Percentiles rank a stretch among this genome's conserved stretches.
Evolutionary conservation across 2,329 filamentous ascomycete genomes (phyloP).

Genomic region (Aspergillus costaricaensis): DNA sequence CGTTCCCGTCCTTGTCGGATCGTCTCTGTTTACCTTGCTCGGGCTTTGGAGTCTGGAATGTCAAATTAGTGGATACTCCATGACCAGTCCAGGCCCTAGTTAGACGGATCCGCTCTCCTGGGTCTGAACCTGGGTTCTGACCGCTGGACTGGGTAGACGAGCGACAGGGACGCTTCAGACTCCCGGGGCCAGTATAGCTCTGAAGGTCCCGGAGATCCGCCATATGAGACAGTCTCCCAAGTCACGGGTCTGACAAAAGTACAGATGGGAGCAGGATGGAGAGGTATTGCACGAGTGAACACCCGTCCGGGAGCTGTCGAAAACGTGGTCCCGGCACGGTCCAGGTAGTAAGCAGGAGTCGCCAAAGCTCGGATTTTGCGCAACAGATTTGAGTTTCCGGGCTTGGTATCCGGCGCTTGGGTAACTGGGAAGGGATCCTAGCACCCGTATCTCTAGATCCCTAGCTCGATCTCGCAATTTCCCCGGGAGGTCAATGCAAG

Average conservation of each 20-base stretch:
- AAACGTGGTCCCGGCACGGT: slow-evolving; percentile 8
- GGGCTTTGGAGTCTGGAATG: neutral
- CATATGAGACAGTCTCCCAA: neutral
- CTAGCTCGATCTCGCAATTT: slow-evolving; percentile 4
- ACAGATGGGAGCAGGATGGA: neutral
- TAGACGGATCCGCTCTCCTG: neutral
- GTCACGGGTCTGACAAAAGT: neutral
- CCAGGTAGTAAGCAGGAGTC: neutral
- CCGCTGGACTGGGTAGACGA: neutral
- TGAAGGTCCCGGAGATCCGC: neutral
- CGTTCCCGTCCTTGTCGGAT: slow-evolving; percentile 3
- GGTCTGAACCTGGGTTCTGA: neutral
- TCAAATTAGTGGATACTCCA: neutral
- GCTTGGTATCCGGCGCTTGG: neutral
- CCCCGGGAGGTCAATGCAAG: slow-evolving; percentile 12
- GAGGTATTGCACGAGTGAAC: neutral
- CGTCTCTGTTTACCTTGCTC: neutral
- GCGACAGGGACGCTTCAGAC: neutral
- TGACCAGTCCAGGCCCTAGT: neutral
- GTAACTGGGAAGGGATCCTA: neutral
- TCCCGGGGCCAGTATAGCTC: neutral
- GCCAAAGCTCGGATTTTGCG: neutral
- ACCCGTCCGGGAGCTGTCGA: slow-evolving; percentile 1
- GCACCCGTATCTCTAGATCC: neutral
- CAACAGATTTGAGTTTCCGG: slow-evolving; percentile 1